Evolutionary conservation across 164 flowering plant species (phyloP).

Genomic region (Tetrastigma voinierianum): DNA sequence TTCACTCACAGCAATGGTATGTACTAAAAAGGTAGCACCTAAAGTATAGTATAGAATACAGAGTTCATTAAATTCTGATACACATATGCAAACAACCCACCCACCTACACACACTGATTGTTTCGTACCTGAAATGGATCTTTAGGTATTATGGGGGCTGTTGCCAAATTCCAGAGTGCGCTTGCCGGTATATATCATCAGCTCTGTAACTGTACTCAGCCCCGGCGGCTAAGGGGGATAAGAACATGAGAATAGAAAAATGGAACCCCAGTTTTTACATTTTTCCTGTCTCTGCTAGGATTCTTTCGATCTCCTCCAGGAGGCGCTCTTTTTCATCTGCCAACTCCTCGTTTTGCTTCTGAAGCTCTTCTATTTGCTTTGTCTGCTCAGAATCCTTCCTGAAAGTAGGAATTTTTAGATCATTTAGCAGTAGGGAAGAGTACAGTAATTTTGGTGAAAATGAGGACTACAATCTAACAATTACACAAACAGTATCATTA

Average conservation of each 20-base stretch:
- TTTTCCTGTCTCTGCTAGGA: constrained; percentile 44
- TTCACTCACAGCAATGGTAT: no score
- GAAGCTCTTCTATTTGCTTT: constrained; percentile 82
- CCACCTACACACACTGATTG: no score
- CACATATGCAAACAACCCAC: no score
- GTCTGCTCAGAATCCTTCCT: constrained; percentile 93
- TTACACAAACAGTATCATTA: background rate
- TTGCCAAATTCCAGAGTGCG: background rate
- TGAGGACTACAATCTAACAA: background rate
- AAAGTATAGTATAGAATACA: no score
- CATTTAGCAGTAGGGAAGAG: background rate
- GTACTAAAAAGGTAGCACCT: no score
- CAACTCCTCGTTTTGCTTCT: constrained; percentile 68
- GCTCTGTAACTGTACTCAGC: no score
- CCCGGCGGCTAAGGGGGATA: background rate
- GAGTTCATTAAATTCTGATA: no score
- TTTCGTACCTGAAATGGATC: background rate
- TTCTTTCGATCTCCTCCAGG: constrained; percentile 73
- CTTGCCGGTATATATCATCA: background rate
- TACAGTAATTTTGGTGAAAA: background rate
- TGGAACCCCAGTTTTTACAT: constrained; percentile 22
- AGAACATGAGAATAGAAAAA: background rate
- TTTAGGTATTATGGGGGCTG: background rate
- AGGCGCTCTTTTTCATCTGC: constrained; percentile 66
- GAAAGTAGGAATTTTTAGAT: constrained; percentile 15